A percentile compares a stretch with the other conserved stretches of the same genome.
These are phyloP conservation scores for Auriscalpium orientale DNA, from an alignment of 768 basidiomycete genomes.

Conservation along the genomic window DNA sequence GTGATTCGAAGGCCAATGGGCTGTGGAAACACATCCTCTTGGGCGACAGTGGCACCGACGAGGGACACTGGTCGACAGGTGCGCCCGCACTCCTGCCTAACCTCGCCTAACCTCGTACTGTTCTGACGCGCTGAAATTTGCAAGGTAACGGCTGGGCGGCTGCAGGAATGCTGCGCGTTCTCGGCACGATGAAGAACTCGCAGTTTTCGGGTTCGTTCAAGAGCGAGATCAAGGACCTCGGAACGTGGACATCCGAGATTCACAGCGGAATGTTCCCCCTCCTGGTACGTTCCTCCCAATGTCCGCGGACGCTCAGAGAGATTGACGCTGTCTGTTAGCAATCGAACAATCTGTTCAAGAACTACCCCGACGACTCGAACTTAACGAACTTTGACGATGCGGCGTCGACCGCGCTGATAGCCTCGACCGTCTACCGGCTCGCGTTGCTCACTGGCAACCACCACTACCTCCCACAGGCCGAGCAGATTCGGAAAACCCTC, in stretches of 20 bases:
- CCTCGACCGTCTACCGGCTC: slow-evolving; percentile 68
- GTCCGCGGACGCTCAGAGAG: not conserved
- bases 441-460: slow-evolving; percentile 46
- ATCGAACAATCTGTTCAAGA: slow-evolving; percentile 47
- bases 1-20: slow-evolving; percentile 39
- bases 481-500: slow-evolving; percentile 39
- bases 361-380: slow-evolving; percentile 55
- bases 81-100: slow-evolving; percentile 7
- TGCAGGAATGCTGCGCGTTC: slow-evolving; percentile 78
- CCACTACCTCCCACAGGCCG: slow-evolving; percentile 48
- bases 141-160: slow-evolving; percentile 87
- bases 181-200: slow-evolving; percentile 64
- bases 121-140: not conserved
- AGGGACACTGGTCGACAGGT: slow-evolving; percentile 80
- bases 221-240: slow-evolving; percentile 49
- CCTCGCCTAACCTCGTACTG: too few relatives aligned
- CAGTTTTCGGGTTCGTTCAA: slow-evolving; percentile 41
- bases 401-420: slow-evolving; percentile 66
- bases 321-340: slow-evolving; percentile 28
- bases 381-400: slow-evolving; percentile 59
- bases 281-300: slow-evolving; percentile 35
- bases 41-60: slow-evolving; percentile 44
- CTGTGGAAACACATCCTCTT: slow-evolving; percentile 74
- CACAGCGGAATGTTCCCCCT: slow-evolving; percentile 60
- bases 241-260: slow-evolving; percentile 63